Percentiles rank a stretch among this genome's conserved stretches.
Conservation (phyloP, 2,329 filamentous ascomycete genomes). For the Microcyclosporella mali region DNA sequence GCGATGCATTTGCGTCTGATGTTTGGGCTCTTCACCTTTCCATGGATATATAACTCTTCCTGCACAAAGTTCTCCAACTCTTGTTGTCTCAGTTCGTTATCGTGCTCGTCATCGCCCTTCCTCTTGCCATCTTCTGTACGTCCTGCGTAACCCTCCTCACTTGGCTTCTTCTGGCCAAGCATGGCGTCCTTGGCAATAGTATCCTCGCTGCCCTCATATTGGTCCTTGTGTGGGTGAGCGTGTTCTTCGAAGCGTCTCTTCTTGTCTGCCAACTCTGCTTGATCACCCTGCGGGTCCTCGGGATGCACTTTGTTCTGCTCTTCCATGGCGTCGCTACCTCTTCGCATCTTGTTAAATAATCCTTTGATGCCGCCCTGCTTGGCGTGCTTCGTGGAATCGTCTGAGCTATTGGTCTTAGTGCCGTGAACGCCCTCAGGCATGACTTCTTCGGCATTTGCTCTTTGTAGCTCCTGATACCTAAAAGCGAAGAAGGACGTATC, state of each 20-base stretch:
- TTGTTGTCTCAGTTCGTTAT: conserved; percentile 52
- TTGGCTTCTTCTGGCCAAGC: conserved; percentile 58
- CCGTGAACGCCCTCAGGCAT: conserved; percentile 66
- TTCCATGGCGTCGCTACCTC: conserved; percentile 19
- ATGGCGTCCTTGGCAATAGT: conserved; percentile 75
- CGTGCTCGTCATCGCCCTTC: conserved; percentile 20
- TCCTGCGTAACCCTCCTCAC: conserved; percentile 71
- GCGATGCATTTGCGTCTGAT: neutral
- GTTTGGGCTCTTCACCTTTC: conserved; percentile 54
- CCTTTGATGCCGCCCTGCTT: conserved; percentile 20
- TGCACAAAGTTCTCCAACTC: conserved; percentile 89
- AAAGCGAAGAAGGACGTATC: too few species aligned
- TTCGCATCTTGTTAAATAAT: conserved; percentile 31
- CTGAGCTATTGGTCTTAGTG: conserved; percentile 18
- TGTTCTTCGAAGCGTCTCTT: conserved; percentile 21
- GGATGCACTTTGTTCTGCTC: conserved; percentile 17
- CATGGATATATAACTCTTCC: conserved; percentile 93
- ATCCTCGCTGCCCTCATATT: conserved; percentile 37
- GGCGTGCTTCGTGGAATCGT: conserved; percentile 30
- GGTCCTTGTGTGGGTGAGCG: conserved; percentile 15
- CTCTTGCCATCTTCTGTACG: conserved; percentile 18
- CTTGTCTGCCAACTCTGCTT: conserved; percentile 14
- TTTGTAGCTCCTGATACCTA: conserved; percentile 81
- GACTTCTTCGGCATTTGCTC: conserved; percentile 81
- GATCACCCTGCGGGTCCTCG: conserved; percentile 14